Base-by-base conservation (phyloP, 2,329 filamentous ascomycete species). In the Pestalotiopsis fici region DNA sequence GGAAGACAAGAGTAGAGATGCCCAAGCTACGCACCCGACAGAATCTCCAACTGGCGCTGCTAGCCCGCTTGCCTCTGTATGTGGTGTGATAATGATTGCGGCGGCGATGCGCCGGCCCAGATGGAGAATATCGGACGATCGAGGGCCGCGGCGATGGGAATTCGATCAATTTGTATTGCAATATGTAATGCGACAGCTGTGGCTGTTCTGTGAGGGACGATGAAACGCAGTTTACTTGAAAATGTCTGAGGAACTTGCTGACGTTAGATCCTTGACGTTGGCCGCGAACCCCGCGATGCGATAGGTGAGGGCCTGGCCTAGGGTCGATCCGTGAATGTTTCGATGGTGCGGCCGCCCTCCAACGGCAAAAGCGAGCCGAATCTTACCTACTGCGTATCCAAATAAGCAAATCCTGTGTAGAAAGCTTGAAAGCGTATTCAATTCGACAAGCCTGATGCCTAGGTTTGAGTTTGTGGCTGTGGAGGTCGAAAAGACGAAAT, bases 201-300 rank as follows among this genome's bases (percentile, higher is more conserved):
- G 55, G 18, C 18, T 57, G 23, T n/a, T 31, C 55, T 27, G 27
- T 15, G 57, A 23, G n/a, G 57, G 18, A 37, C 6, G 27, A 47
- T 35, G 47, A 37, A 60, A 60, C 57, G 57, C 57, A 37, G 4
- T 64, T 21, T 27, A 64, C 37, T 55, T 55, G 13, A 47, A 25
- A 47, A 55, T 21, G 57, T 21, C 28, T n/a, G 25, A 31, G 27
- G 25, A 31, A 18, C n/a, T 50, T 13, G 57, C 27, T 60, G 57
- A 60, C 28, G 43, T 60, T 54, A 37, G 28, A 31, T 25, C 47
- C 61, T 64, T 64, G 47, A 54, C 43, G 43, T 56, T 23, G 31
- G 61, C 25, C 43, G 9, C 31, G 31, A 31, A 55, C 59, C 59
- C 59, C 59, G 59, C 59, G 59, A 47, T 62, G 59, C 59, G 59